These are phyloP conservation scores for Thelonectria rubi DNA, from an alignment of 2,329 filamentous ascomycete species.

Conservation along the genomic window DNA sequence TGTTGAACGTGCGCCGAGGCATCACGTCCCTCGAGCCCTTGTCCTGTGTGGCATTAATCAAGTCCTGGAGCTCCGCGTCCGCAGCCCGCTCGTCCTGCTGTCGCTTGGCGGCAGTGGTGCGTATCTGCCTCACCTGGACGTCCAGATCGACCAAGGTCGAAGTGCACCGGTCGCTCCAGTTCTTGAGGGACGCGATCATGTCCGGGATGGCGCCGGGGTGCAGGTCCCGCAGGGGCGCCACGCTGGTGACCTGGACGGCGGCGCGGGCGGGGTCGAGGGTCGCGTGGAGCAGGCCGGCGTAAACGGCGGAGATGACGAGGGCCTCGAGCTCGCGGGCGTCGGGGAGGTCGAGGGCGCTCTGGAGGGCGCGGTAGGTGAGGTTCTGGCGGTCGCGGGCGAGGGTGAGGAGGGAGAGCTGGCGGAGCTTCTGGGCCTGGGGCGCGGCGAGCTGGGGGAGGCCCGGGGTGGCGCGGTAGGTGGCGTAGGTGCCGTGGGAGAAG, in stretches of 20 bases:
- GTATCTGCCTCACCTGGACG: conserved; percentile 74
- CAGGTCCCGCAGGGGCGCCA: conserved; percentile 88
- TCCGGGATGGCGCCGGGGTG: conserved; percentile 74
- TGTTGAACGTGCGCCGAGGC: conserved; percentile 42
- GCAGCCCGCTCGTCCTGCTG: conserved; percentile 60
- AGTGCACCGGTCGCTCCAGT: conserved; percentile 83
- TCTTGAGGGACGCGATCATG: conserved; percentile 73
- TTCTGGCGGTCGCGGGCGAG: conserved; percentile 74
- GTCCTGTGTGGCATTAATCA: conserved; percentile 58
- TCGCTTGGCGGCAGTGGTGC: conserved; percentile 62
- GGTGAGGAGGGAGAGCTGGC: conserved; percentile 87
- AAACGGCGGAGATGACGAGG: conserved; percentile 87
- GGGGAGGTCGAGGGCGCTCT: conserved; percentile 71
- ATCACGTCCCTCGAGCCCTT: conserved; percentile 38
- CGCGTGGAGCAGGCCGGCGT: conserved; percentile 81
- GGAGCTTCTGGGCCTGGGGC: conserved; percentile 83
- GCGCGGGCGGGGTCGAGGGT: conserved; percentile 83
- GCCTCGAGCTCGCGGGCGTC: conserved; percentile 79
- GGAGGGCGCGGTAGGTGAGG: conserved; percentile 78
- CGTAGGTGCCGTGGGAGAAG: conserved; percentile 92
- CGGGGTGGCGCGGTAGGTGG: conserved; percentile 67
- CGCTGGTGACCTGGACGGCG: conserved; percentile 78
- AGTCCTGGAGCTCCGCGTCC: conserved; percentile 57
- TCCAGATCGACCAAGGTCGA: conserved; percentile 79
- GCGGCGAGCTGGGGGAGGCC: conserved; percentile 75